Conservation (phyloP, 2,329 filamentous ascomycete genomes). For the Trichoderma atrobrunneum region DNA sequence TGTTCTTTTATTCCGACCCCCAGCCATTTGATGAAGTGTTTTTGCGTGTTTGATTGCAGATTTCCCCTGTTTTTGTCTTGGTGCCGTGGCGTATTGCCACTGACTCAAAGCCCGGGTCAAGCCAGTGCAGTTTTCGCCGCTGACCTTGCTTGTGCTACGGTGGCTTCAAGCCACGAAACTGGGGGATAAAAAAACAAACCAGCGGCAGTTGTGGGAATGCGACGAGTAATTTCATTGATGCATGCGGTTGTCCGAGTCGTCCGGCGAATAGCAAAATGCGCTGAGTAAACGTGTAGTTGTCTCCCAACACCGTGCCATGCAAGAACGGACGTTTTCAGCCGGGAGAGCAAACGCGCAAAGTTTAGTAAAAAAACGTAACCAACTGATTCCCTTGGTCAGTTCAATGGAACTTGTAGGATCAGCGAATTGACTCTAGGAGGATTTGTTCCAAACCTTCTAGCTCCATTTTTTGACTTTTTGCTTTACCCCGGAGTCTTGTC, state of each 20-base stretch:
- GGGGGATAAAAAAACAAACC: background rate
- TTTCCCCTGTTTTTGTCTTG: constrained; percentile 2
- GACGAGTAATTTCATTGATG: background rate
- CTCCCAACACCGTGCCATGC: background rate
- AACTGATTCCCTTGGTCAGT: background rate
- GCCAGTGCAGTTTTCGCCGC: background rate
- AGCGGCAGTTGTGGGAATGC: background rate
- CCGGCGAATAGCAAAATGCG: background rate
- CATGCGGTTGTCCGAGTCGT: background rate
- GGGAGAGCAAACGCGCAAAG: no score
- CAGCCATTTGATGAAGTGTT: background rate
- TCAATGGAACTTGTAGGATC: background rate
- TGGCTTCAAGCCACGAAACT: background rate
- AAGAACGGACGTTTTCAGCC: background rate
- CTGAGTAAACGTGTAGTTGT: background rate
- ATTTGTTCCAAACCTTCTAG: background rate
- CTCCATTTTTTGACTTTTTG: background rate
- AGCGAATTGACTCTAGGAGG: background rate
- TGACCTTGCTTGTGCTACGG: background rate
- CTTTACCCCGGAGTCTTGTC: background rate
- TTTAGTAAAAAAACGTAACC: background rate
- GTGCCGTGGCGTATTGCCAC: background rate
- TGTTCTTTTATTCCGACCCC: background rate
- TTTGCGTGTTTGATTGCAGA: background rate
- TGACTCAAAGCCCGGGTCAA: background rate